Evolutionary conservation across 2,329 filamentous ascomycete genomes (phyloP), one percentile per base, ranked within the genome.

Genomic region (Penicillium polonicum): DNA sequence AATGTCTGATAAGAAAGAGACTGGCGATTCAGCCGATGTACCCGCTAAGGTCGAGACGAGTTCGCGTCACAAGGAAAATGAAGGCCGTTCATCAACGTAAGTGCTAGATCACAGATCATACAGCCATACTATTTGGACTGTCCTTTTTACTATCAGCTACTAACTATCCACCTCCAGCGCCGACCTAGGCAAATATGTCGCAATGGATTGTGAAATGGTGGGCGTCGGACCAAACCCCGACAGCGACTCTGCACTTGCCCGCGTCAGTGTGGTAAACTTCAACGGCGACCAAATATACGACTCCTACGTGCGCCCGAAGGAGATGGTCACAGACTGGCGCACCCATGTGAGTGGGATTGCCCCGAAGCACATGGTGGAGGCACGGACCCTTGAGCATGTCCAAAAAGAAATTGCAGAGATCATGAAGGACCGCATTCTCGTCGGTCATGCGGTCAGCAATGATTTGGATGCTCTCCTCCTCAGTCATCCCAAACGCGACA

Each of bases 191-290:
- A 96, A 94, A 81, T 99, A 96, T 73, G 79, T 99, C 42, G 89
- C 90, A 21, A 85, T 99, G 46, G 94, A 99, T 78, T 99, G 94
- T 75, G 94, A 99, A 78, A 99, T 99, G 94, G 94, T 99, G 27
- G 94, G 93, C 48, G 85, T 95, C 0, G 84, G 85, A 1, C 78
- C 76, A 3, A 74, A 78, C 75, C 85, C 84, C 3, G 85, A 85
- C 50, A 83, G 85, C 23, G 81, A 88, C 70, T 92, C 91, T 36
- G 87, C 86, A 0, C 84, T 99, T 44, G 94, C 94, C 1, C 85
- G 94, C 46, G 91, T 93, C 55, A 96, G 90, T 70, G 79, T 96
- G 17, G 92, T 97, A 65, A 96, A 97, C 74, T 99, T 92, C 74
- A 91, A 97, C 72, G 92, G 92, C 19, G 85, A 89, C 29, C 91